Base-by-base conservation (phyloP, 352 stramenopile species). In the Phytopythium boreale region DNA sequence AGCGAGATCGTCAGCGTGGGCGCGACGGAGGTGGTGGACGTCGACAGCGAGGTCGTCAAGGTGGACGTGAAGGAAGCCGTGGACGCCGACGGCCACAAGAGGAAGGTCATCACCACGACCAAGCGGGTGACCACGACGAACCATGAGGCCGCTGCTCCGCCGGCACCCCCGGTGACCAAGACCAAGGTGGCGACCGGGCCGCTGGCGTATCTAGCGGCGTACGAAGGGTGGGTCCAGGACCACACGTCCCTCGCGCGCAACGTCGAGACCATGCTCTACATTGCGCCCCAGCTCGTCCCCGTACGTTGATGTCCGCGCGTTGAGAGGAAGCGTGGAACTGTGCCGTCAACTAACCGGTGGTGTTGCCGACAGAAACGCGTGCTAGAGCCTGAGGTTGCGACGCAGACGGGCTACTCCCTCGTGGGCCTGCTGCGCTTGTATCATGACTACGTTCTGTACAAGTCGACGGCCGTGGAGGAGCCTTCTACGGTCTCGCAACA, bases 381-480 rank as follows among this genome's bases (percentile, higher is more conserved):
- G 31, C 69, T 82, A 36, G 75, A 90, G 34, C 84, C 80, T 1
- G 83, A 93, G 53, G 64, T 92, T 26, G 79, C 82, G 41, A 85
- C 84, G 19, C 82, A 95, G 63, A 76, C 72, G n/a, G 81, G 87
- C 7, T 95, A 95, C 68, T 86, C 87, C 50, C 62, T 93, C 37
- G 83, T 90, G 53, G 84, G 84, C 0, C 59, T 95, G 44, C 69
- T 95, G 37, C 82, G 86, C 57, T 36, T 93, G 63, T 93, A 90
- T 67, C 87, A 95, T 59, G 87, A 95, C 79, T 89, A 89, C 65
- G 71, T 95, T 15, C 64, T 93, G 55, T 90, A 82, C 78, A 90
- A 89, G 72, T 72, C 77, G 19, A 57, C 71, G n/a, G 39, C 62
- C 24, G 41, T 65, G 14, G 59, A 62, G 26, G 67, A 74, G 41